Percentiles rank a stretch among this genome's conserved stretches.
Conservation (phyloP, 2,329 filamentous ascomycete species). For the Penicillium palitans region DNA sequence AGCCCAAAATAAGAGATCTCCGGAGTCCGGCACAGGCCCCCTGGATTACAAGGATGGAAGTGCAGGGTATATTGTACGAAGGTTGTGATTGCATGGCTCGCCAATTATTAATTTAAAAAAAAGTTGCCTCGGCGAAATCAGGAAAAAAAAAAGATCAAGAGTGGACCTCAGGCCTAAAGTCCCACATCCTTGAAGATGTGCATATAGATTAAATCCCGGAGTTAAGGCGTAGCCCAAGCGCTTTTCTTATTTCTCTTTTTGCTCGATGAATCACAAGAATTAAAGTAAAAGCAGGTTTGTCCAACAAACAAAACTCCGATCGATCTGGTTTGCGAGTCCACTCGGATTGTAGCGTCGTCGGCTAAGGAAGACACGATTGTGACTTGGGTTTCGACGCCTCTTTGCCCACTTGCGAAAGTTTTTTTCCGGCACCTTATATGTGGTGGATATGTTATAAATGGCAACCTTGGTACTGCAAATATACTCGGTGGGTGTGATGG, state of each 20-base stretch:
- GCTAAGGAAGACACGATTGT: neutral
- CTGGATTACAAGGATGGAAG: neutral
- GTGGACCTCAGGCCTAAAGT: neutral
- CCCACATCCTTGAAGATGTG: neutral
- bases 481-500: neutral
- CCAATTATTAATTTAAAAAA: neutral
- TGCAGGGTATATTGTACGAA: neutral
- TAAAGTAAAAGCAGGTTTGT: neutral
- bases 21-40: neutral
- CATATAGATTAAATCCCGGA: neutral
- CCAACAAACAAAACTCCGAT: neutral
- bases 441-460: neutral
- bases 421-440: neutral
- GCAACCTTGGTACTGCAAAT: neutral
- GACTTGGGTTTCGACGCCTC: neutral
- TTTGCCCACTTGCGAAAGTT: neutral
- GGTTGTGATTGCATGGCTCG: too few relatives aligned
- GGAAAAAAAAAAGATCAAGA: neutral
- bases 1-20: neutral
- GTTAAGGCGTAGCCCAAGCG: neutral
- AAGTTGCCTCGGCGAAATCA: neutral
- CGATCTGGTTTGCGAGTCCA: neutral
- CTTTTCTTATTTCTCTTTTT: neutral
- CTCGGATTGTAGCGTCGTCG: constrained; percentile 6
- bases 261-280: neutral